Conservation (phyloP, 2,329 filamentous ascomycete genomes). For the Aotearoamyces nothofagi region DNA sequence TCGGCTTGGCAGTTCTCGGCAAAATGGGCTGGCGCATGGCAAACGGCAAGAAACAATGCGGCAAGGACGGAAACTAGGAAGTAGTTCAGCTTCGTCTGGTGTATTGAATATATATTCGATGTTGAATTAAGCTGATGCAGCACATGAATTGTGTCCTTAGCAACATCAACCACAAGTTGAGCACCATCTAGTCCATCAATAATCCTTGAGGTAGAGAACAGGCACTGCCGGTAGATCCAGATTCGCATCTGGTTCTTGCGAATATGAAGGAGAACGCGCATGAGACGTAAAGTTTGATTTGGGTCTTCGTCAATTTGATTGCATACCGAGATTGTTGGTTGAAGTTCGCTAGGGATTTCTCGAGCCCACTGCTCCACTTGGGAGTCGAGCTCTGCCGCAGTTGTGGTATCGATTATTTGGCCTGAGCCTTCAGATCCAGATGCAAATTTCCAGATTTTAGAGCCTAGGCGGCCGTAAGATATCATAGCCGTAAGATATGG, state of each 20-base stretch:
- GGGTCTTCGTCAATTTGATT: slow-evolving; percentile 29
- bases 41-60: slow-evolving; percentile 48
- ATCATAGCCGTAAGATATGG: slow-evolving; percentile 74
- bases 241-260: slow-evolving; percentile 78
- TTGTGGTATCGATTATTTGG: slow-evolving; percentile 46
- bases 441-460: slow-evolving; percentile 70
- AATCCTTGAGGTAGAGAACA: slow-evolving; percentile 60
- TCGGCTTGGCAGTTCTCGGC: slow-evolving; percentile 45
- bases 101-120: slow-evolving; percentile 45
- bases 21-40: slow-evolving; percentile 45
- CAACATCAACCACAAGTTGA: slow-evolving; percentile 50
- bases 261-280: slow-evolving; percentile 72
- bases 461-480: slow-evolving; percentile 61
- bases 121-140: slow-evolving; percentile 45
- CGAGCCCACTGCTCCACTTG: slow-evolving; percentile 77
- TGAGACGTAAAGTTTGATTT: slow-evolving; percentile 50
- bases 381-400: slow-evolving; percentile 52
- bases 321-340: slow-evolving; percentile 41
- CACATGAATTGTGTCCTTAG: slow-evolving; percentile 48
- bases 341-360: slow-evolving; percentile 43
- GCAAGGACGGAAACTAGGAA: slow-evolving; percentile 49
- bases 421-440: slow-evolving; percentile 20
- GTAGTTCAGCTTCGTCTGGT: slow-evolving; percentile 52
- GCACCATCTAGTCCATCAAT: slow-evolving; percentile 57
- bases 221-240: slow-evolving; percentile 51